Base-by-base conservation (phyloP, 2,329 filamentous ascomycete genomes). In the Microsporum ferrugineum region DNA sequence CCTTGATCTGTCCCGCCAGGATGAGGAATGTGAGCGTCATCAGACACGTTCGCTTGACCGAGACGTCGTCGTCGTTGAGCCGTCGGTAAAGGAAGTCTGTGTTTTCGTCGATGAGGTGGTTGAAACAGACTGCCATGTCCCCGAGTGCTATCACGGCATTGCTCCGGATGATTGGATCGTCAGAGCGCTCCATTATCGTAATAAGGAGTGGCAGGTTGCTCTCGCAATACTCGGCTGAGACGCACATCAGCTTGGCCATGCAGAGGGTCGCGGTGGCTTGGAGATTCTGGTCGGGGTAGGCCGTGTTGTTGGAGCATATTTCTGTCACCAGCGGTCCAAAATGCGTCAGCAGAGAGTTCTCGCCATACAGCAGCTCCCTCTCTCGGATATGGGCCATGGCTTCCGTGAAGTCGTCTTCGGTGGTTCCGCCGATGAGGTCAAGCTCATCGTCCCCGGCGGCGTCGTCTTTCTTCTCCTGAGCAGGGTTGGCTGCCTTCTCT, bases 91-190 rank as follows among this genome's bases (percentile, higher is more conserved):
- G 76, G 78, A 97, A 99, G 72, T 99, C 94, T 0, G 94, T 99
- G 74, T 99, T 97, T 76, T 99, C 95, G 71, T 99, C 95, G 67
- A 99, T 96, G 57, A 99, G 83, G 71, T 99, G 94, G 71, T 99
- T 99, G 82, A 99, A 99, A 81, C 91, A 96, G 27, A 99, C 94
- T 0, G 95, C 95, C 94, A 99, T 99, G 71, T 99, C 94, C 43
- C 94, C 94, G 0, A 99, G 84, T 0, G 94, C 92, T 67, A 99
- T 95, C 17, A 99, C 95, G 7, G 95, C 89, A 71, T 99, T 99
- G 68, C 89, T 95, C 58, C 94, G 87, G 43, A 95, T 92, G 17
- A 91, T 95, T 0, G 95, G 88, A 69, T 96, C 90, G 36, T 89
- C 84, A 1, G 91, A 96, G 34, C 91, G 87, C 76, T 99, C 94